These are phyloP conservation scores for Berkeleyomyces rouxiae DNA, from an alignment of 2,329 filamentous ascomycete species.

Conservation along the genomic window DNA sequence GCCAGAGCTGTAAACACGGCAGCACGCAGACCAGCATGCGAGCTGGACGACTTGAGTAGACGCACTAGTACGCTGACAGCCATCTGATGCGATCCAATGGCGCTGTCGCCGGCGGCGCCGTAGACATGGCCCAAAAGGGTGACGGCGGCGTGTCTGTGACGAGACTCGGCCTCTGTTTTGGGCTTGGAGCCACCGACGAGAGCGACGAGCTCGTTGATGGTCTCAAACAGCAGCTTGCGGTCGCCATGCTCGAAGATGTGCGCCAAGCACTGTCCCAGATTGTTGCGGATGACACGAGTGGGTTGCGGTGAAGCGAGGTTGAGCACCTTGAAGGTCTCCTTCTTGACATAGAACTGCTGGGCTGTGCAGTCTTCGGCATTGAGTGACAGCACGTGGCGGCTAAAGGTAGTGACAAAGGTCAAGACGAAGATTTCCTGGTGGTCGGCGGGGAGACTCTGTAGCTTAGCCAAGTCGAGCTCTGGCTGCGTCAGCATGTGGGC, in stretches of 20 bases:
- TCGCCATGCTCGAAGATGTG: slow-evolving; percentile 74
- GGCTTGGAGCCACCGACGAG: slow-evolving; percentile 59
- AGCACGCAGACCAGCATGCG: slow-evolving; percentile 66
- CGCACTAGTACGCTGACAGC: slow-evolving; percentile 58
- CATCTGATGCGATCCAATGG: slow-evolving; percentile 64
- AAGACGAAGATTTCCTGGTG: slow-evolving; percentile 92
- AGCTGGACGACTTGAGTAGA: slow-evolving; percentile 61
- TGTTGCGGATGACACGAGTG: slow-evolving; percentile 78
- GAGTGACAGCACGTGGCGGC: slow-evolving; percentile 60
- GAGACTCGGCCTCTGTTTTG: slow-evolving; percentile 57
- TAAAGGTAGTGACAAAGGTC: slow-evolving; percentile 70
- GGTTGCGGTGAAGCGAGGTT: slow-evolving; percentile 66
- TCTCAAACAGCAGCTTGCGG: slow-evolving; percentile 83
- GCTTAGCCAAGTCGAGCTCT: slow-evolving; percentile 78
- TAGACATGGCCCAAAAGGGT: slow-evolving; percentile 80
- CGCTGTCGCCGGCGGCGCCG: slow-evolving; percentile 83
- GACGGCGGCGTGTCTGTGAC: slow-evolving; percentile 72
- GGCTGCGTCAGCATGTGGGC: slow-evolving; percentile 35
- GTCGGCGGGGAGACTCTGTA: slow-evolving; percentile 76
- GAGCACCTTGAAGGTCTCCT: slow-evolving; percentile 85
- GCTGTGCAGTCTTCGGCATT: slow-evolving; percentile 65
- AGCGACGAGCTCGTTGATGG: slow-evolving; percentile 68
- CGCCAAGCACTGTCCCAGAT: slow-evolving; percentile 68
- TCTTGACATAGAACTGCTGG: slow-evolving; percentile 84
- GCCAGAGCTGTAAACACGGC: slow-evolving; percentile 59